Evolutionary conservation across 495 filamentous ascomycete genomes (phyloP).

Genomic region (Pyrenopolyporus hunteri): DNA sequence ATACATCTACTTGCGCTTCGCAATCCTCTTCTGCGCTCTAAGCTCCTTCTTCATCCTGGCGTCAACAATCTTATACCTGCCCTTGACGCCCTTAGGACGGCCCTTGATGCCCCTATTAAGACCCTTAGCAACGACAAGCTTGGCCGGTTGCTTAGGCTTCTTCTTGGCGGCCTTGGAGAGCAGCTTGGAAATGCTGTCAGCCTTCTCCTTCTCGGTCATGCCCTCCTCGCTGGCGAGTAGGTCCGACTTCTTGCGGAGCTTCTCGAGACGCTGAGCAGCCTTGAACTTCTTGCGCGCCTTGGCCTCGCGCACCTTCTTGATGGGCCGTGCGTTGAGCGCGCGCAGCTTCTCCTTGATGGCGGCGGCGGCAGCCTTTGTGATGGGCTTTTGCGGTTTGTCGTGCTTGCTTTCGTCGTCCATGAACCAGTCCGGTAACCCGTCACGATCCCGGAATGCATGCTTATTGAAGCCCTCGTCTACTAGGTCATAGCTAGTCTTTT

Average conservation of each 20-base stretch:
- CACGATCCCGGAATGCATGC: conserved; percentile 84
- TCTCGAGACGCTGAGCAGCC: conserved; percentile 87
- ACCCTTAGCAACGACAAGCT: conserved; percentile 88
- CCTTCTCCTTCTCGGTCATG: conserved; percentile 94
- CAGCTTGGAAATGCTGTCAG: conserved; percentile 77
- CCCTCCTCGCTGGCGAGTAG: conserved; percentile 85
- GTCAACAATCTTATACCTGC: conserved; percentile 99
- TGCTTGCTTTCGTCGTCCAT: conserved; percentile 88
- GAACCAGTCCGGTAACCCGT: conserved; percentile 98
- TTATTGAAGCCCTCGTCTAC: conserved; percentile 94
- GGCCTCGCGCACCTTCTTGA: conserved; percentile 99
- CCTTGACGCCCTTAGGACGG: conserved; percentile 78
- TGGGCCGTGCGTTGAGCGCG: conserved; percentile 92
- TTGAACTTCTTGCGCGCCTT: conserved; percentile 96
- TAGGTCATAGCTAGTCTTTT: conserved; percentile 76
- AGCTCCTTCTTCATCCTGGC: conserved; percentile 97
- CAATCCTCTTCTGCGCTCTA: conserved; percentile 80
- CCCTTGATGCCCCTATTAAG: conserved; percentile 77
- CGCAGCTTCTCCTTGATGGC: conserved; percentile 97
- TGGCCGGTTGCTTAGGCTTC: conserved; percentile 77
- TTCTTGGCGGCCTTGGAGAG: conserved; percentile 83
- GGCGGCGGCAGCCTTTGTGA: conserved; percentile 83
- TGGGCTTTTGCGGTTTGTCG: conserved; percentile 82
- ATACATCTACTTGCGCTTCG: conserved; percentile 48
- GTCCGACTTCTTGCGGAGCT: conserved; percentile 92